phyloP scores from a whole-genome alignment of 148 eudicot genomes.

The Camellia granthamiana region DNA sequence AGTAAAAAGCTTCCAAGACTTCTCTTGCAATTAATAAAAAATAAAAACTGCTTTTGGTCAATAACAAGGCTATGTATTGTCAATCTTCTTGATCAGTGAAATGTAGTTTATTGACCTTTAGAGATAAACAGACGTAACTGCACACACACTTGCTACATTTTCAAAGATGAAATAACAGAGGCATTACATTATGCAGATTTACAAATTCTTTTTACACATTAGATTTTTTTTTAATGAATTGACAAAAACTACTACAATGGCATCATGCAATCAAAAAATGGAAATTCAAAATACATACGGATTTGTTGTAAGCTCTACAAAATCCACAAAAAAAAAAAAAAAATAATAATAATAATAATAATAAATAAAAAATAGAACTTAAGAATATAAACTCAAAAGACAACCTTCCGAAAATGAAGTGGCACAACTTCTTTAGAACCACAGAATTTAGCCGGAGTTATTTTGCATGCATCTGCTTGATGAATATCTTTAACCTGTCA shows the following conservation, averaged over 20 bases:
- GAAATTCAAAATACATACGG: not conserved
- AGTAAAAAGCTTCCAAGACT: not conserved
- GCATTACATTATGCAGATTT: not conserved
- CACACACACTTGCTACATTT: not conserved
- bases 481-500: constrained; percentile 74
- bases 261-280: not conserved
- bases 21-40: not conserved
- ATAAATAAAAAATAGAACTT: too few species aligned
- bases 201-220: not conserved
- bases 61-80: not conserved
- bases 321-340: not conserved
- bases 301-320: not conserved
- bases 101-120: not conserved
- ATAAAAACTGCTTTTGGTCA: not conserved
- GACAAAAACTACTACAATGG: not conserved
- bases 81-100: not conserved
- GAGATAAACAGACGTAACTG: not conserved
- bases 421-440: constrained; percentile 90
- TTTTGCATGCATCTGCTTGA: constrained; percentile 79
- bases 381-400: constrained; percentile 13
- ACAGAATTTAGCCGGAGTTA: constrained; percentile 83
- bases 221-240: not conserved
- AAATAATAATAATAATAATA: too few species aligned
- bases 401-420: constrained; percentile 61
- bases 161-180: not conserved